These are phyloP conservation scores for Neurospora intermedia DNA, from an alignment of 495 filamentous ascomycete genomes.

Conservation along the genomic window DNA sequence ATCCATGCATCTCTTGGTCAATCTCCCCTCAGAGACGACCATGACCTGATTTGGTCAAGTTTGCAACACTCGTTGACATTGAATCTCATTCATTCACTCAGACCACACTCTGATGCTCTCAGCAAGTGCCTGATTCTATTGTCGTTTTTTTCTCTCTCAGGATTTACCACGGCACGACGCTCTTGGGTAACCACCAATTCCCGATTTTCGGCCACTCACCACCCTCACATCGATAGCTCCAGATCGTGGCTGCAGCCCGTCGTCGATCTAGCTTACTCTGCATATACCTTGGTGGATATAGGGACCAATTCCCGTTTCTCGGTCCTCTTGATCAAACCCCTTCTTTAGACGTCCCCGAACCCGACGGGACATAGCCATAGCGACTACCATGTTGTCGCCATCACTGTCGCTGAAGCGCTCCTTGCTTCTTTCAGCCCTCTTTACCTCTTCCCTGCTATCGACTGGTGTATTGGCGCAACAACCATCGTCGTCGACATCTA, in stretches of 20 bases:
- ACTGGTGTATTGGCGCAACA: conserved; percentile 24
- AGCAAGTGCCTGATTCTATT: not conserved
- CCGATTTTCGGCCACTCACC: not conserved
- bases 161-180: not conserved
- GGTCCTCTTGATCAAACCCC: not conserved
- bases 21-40: not conserved
- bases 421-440: conserved; percentile 23
- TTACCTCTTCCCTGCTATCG: conserved; percentile 9
- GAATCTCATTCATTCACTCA: not conserved
- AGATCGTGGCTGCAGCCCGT: conserved; percentile 13
- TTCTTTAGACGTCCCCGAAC: not conserved
- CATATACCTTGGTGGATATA: not conserved
- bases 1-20: not conserved
- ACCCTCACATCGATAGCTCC: not conserved
- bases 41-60: not conserved
- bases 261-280: conserved; percentile 4
- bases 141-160: conserved; percentile 16
- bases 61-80: not conserved
- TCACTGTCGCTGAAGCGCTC: conserved; percentile 25
- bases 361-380: not conserved
- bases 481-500: conserved; percentile 3
- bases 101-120: not conserved
- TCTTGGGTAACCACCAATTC: conserved; percentile 1
- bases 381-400: conserved; percentile 18
- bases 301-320: conserved; percentile 1